Evolutionary conservation across 139 green algal species (phyloP).

Genomic region (Coelastrella sp.): DNA sequence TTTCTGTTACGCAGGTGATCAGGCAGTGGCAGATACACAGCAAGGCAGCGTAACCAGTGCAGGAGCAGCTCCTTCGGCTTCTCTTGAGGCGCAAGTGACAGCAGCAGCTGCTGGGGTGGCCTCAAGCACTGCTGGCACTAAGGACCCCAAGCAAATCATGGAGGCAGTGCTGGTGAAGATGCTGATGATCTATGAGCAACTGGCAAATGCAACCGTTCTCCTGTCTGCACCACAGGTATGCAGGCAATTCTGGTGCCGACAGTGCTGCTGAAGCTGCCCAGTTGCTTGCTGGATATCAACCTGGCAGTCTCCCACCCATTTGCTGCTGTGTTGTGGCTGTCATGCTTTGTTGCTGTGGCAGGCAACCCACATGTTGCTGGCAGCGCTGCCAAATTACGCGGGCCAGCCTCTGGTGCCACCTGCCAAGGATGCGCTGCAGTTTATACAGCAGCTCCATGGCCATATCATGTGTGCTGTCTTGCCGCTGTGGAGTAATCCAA

Average conservation of each 20-base stretch:
- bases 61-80: not conserved
- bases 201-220: conserved; percentile 69
- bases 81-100: not conserved
- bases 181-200: conserved; percentile 72
- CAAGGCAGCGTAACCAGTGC: not conserved
- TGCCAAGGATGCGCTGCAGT: conserved; percentile 52
- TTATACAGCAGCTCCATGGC: conserved; percentile 68
- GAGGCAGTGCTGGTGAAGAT: conserved; percentile 57
- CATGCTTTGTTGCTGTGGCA: conserved; percentile 40
- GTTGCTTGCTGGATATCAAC: not conserved
- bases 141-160: conserved; percentile 53
- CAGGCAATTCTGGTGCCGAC: no score
- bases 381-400: conserved; percentile 62
- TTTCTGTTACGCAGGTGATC: not conserved
- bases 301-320: not conserved
- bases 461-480: conserved; percentile 73
- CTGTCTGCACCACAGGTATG: conserved; percentile 51
- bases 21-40: conserved; percentile 8
- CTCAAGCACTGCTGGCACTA: not conserved
- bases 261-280: not conserved
- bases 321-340: not conserved
- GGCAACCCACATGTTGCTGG: conserved; percentile 63
- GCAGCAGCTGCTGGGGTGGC: not conserved
- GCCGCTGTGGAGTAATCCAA: conserved; percentile 79
- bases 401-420: conserved; percentile 34